phyloP scores from a whole-genome alignment of 2,329 filamentous ascomycete genomes.

The Diplodia intermedia region DNA sequence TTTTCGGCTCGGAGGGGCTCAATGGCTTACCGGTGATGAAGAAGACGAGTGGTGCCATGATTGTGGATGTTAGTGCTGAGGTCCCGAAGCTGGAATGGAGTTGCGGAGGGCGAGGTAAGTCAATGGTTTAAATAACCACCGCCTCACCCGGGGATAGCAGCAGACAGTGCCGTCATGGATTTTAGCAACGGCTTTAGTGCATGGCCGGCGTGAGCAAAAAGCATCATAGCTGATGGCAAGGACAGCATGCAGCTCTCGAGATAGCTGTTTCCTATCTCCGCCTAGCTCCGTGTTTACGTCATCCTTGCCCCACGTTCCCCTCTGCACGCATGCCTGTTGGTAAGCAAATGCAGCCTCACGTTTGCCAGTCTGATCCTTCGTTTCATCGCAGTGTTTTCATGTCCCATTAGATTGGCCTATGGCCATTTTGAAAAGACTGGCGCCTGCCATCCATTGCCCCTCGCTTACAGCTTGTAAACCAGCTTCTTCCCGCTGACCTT shows the following conservation, averaged over 20 bases:
- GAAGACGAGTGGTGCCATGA: slow-evolving; percentile 54
- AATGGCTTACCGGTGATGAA: slow-evolving; percentile 43
- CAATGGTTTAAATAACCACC: background rate
- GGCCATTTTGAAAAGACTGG: no score
- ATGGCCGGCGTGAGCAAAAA: background rate
- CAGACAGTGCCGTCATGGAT: background rate
- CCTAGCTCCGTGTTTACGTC: slow-evolving; percentile 7
- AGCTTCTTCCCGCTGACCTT: slow-evolving; percentile 47
- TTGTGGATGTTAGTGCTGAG: background rate
- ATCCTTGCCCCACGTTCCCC: background rate
- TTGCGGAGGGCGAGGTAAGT: background rate
- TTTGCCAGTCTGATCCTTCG: no score
- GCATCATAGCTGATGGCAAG: no score
- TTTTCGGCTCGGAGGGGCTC: background rate
- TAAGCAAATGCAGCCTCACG: background rate
- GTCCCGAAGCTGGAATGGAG: background rate
- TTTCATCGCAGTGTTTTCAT: no score
- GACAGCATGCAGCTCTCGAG: no score
- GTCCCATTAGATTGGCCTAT: no score
- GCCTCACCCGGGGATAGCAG: background rate
- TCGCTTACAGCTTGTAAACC: slow-evolving; percentile 39
- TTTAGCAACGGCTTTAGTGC: slow-evolving; percentile 6
- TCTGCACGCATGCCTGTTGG: background rate
- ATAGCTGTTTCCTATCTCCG: slow-evolving; percentile 16
- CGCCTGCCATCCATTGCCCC: no score